These are phyloP conservation scores for Acanthamoeba polyphaga DNA, from an alignment of 208 protist genomes.

Conservation along the genomic window DNA sequence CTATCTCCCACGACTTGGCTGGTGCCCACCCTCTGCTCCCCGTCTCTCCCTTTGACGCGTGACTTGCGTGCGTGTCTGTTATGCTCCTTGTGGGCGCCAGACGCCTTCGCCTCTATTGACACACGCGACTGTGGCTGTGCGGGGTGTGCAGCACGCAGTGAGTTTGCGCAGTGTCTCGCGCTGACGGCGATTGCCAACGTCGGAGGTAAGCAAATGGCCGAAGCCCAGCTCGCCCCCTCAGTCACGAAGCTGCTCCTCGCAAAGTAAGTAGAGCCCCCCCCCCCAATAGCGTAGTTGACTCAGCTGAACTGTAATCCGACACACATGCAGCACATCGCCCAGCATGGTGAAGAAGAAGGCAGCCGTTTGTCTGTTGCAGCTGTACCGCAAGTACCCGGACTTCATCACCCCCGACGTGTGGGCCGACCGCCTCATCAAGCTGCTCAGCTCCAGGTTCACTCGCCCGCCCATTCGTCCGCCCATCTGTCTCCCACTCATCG, in stretches of 20 bases:
- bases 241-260: constrained; percentile 96
- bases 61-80: background rate
- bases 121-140: background rate
- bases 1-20: constrained; percentile 96
- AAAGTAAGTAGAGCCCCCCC: background rate
- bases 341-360: constrained; percentile 98
- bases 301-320: background rate
- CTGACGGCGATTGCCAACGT: constrained; percentile 98
- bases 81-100: background rate
- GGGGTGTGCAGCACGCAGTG: constrained; percentile 83
- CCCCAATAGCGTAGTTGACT: background rate
- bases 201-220: constrained; percentile 97
- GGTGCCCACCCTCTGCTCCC: constrained; percentile 19
- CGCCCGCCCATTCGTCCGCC: background rate
- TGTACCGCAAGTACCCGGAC: constrained; percentile 96
- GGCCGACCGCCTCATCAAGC: constrained; percentile 91
- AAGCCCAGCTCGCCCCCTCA: constrained; percentile 94
- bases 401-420: constrained; percentile 88
- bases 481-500: background rate
- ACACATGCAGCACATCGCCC: constrained; percentile 81
- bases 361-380: constrained; percentile 96
- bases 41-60: background rate
- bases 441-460: constrained; percentile 86
- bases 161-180: constrained; percentile 96
- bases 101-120: too few species aligned